Percentiles rank a stretch among this genome's conserved stretches.
Conservation (phyloP, 495 filamentous ascomycete species). For the Xanthoparmelia taractica region DNA sequence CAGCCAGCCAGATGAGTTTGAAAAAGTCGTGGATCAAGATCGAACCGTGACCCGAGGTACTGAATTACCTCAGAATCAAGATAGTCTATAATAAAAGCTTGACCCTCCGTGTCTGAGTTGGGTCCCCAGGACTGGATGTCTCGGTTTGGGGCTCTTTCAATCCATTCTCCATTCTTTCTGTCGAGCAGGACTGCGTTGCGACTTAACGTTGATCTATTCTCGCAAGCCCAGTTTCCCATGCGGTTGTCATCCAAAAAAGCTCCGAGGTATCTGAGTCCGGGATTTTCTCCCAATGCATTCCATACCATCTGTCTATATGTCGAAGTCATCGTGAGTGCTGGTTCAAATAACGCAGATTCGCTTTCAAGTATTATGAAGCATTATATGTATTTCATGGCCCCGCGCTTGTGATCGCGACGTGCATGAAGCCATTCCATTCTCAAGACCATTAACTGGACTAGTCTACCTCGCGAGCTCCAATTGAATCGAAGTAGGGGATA, state of each 20-base stretch:
- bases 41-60: conserved; percentile 1
- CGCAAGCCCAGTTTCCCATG: not conserved
- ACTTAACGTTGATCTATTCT: conserved; percentile 5
- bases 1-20: conserved; percentile 11
- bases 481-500: too few species aligned
- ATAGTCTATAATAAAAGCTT: conserved; percentile 11
- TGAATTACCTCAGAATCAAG: conserved; percentile 9
- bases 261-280: not conserved
- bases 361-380: too few species aligned
- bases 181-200: conserved; percentile 7
- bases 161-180: not conserved
- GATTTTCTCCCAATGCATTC: not conserved
- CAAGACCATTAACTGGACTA: too few species aligned
- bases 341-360: not conserved
- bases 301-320: not conserved
- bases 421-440: too few species aligned
- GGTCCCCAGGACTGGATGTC: not conserved
- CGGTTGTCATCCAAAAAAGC: conserved; percentile 6
- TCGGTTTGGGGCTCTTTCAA: not conserved
- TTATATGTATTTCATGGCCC: too few species aligned
- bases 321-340: not conserved
- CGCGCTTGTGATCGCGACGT: too few species aligned
- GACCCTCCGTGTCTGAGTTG: not conserved
- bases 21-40: conserved; percentile 8
- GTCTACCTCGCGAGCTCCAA: too few species aligned